Base-by-base conservation (phyloP, 305 asterid species). In the Galium porrigens region DNA sequence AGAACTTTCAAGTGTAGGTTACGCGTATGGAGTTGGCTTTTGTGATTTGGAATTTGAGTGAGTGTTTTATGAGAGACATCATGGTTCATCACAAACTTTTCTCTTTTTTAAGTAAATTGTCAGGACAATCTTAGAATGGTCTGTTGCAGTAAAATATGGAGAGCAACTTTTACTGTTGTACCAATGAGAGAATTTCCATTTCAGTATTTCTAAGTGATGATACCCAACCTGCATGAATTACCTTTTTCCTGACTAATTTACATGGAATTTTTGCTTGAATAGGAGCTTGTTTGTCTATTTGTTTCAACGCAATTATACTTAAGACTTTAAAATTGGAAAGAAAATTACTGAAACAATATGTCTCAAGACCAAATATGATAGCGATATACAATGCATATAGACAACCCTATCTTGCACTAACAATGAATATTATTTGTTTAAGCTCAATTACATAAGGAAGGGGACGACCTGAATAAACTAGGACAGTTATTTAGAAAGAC, bases 221-320 rank as follows among this genome's bases (percentile, higher is more conserved):
- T 22, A 22, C 22, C 22, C 22, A 22, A 22, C 22, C 39, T 11
- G 2, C 36, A 27, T 48, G 17, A 14, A 48, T 34, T n/a, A 27
- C 46, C 34, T 2, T 56, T 66, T 8, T 56, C 18, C 65, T 17
- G 3, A 12, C 22, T 54, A 27, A 55, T 56, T 18, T 11, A 39
- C 37, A 4, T 15, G 36, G 32, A 44, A 56, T 27, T 18, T 36
- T 44, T 57, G 9, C 39, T 30, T 20, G 12, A 9, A 18, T 12
- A 17, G 48, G 27, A 15, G 4, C 60, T 75, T 71, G 59, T 65
- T 61, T 63, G 48, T 29, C 64, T 63, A n/a, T 52, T 66, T 42
- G 9, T 27, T 52, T 61, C 49, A 20, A 20, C 37, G 18, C 55
- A 56, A 11, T 32, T 49, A 67, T 55, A 66, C 42, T 6, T 10